Percentiles rank a stretch among this genome's conserved stretches.
Conservation (phyloP, 352 stramenopile genomes). For the Phytophthora litchii region DNA sequence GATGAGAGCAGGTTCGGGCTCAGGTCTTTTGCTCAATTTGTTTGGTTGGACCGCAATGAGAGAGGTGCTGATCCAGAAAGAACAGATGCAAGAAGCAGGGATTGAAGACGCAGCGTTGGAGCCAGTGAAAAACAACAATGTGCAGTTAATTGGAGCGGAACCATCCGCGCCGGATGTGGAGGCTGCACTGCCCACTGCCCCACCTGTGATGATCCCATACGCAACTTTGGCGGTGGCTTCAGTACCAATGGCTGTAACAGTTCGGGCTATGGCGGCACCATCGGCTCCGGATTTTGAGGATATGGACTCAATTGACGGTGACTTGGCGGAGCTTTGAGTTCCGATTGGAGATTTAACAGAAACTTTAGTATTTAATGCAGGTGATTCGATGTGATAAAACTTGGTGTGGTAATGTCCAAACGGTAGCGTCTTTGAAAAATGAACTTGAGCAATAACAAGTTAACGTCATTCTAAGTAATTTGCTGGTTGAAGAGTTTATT, state of each 20-base stretch:
- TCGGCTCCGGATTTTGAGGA: constrained; percentile 48
- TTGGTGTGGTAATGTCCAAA: constrained; percentile 21
- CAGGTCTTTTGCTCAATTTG: constrained; percentile 49
- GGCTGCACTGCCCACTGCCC: constrained; percentile 29
- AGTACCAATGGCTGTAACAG: constrained; percentile 26
- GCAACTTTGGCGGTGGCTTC: constrained; percentile 27
- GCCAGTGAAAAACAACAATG: constrained; percentile 42
- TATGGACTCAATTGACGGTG: constrained; percentile 30
- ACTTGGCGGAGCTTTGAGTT: constrained; percentile 35
- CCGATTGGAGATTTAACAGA: constrained; percentile 1
- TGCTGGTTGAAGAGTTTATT: background rate
- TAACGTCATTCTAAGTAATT: constrained; percentile 4
- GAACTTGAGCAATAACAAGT: constrained; percentile 22
- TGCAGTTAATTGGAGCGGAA: constrained; percentile 55
- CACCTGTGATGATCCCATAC: constrained; percentile 34
- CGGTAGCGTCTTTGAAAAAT: constrained; percentile 7
- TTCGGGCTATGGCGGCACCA: constrained; percentile 43
- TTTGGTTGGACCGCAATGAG: constrained; percentile 62
- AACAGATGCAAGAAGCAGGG: constrained; percentile 46
- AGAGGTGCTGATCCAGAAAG: constrained; percentile 55
- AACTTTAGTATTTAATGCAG: constrained; percentile 34
- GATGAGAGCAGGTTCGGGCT: constrained; percentile 31
- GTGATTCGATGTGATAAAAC: constrained; percentile 33
- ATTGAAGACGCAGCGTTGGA: constrained; percentile 43
- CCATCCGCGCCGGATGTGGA: constrained; percentile 39